Conservation (phyloP, 768 basidiomycete genomes). For the Auricularia auricula-judae region DNA sequence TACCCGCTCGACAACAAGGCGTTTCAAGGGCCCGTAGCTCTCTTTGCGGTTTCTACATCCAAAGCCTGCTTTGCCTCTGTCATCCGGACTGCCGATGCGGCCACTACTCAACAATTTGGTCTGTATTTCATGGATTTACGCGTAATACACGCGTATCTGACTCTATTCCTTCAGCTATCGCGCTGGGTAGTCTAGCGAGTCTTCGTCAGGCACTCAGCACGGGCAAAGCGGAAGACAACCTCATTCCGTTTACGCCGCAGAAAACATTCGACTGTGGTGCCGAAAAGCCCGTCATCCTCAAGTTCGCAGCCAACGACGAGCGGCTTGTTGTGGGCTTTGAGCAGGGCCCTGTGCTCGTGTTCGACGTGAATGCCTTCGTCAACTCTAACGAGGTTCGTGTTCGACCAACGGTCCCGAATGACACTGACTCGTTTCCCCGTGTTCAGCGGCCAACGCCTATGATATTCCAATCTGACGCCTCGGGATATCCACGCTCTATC, state of each 20-base stretch:
- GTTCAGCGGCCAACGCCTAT: not conserved
- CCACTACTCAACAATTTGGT: slow-evolving; percentile 23
- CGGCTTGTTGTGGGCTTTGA: slow-evolving; percentile 48
- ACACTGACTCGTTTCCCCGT: not conserved
- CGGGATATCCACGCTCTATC: slow-evolving; percentile 1
- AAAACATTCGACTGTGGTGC: slow-evolving; percentile 34
- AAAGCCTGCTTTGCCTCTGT: slow-evolving; percentile 65
- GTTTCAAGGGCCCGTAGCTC: slow-evolving; percentile 32
- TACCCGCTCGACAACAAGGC: slow-evolving; percentile 32
- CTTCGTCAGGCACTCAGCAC: slow-evolving; percentile 27
- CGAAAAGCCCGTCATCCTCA: slow-evolving; percentile 40
- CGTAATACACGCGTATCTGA: not conserved
- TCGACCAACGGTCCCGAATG: not conserved
- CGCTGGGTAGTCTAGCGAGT: slow-evolving; percentile 48
- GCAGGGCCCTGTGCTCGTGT: slow-evolving; percentile 49
- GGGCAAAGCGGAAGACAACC: slow-evolving; percentile 17
- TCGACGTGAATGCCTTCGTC: slow-evolving; percentile 24
- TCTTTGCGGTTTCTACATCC: slow-evolving; percentile 49
- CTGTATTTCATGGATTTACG: not conserved
- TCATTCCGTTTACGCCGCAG: slow-evolving; percentile 37
- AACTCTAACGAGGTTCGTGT: not conserved
- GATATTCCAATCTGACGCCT: slow-evolving; percentile 4
- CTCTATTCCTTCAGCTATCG: slow-evolving; percentile 32
- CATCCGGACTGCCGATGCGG: slow-evolving; percentile 22
- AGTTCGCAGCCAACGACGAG: slow-evolving; percentile 49